Evolutionary conservation across 352 stramenopile genomes (phyloP).

Genomic region (Peronosclerospora sorghi): DNA sequence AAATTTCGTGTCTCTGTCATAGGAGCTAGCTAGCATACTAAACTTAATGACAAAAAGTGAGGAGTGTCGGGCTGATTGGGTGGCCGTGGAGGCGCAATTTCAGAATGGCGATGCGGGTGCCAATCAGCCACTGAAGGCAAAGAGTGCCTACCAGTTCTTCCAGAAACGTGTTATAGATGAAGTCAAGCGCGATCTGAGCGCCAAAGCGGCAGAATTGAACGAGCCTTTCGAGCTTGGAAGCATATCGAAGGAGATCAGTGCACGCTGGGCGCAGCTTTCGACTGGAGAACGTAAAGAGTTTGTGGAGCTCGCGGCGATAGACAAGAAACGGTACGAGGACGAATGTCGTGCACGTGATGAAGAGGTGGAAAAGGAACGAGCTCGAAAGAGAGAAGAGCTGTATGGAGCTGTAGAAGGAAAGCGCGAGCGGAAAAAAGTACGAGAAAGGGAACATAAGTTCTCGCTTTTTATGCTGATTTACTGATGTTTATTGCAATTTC

Average conservation of each 20-base stretch:
- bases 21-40: neutral
- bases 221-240: conserved; percentile 50
- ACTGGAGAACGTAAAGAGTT: conserved; percentile 60
- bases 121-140: conserved; percentile 49
- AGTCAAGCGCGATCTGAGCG: conserved; percentile 43
- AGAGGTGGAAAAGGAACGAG: conserved; percentile 58
- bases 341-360: conserved; percentile 64
- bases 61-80: conserved; percentile 56
- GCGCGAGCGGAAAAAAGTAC: conserved; percentile 65
- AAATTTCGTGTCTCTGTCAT: too few species aligned
- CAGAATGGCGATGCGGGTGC: conserved; percentile 23
- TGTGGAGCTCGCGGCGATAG: conserved; percentile 39
- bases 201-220: conserved; percentile 28
- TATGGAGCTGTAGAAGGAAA: conserved; percentile 65
- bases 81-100: conserved; percentile 72
- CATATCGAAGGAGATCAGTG: conserved; percentile 67
- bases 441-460: neutral
- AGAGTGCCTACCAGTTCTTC: conserved; percentile 70
- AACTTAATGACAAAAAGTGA: conserved; percentile 21
- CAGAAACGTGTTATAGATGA: conserved; percentile 61
- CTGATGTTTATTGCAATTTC: neutral
- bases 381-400: conserved; percentile 63
- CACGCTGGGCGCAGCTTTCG: conserved; percentile 60
- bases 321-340: conserved; percentile 62
- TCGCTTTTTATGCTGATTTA: neutral